Base-by-base conservation (phyloP, 78 protist species). In the Dictyostelium intermedium region DNA sequence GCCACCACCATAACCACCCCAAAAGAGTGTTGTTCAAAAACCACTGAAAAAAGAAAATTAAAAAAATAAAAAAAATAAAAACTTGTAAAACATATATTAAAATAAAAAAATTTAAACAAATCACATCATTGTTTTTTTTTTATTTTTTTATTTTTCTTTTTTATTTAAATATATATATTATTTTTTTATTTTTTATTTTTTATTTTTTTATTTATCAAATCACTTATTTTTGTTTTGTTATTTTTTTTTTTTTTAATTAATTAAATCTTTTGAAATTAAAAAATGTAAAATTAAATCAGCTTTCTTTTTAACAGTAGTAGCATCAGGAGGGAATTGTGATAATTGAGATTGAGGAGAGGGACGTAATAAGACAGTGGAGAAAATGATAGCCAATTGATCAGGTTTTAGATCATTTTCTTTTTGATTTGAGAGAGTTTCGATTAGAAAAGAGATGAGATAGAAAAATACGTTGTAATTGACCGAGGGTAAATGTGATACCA, bases 401-500 rank as follows among this genome's bases (percentile, higher is more conserved):
- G 96, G 53, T 20, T 87, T 82, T 25, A 94, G 35, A 37, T 79
- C n/a, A 35, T 87, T 95, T n/a, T 87, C 72, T 32, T 86, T 45
- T n/a, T 43, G 66, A 39, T 85, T 77, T 16, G 50, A 30, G 20
- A 95, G 14, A 1, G 83, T 79, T 81, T 96, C 97, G 14, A 70
- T 35, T n/a, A 96, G 39, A 72, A 96, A 96, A 1, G 97, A 79
- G 10, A 96, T 72, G 2, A 96, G 23, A 82, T 96, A 96, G 87
- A 79, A 91, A 66, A 96, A 96, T 37, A 91, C 92, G 25, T 79
- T 91, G 83, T 89, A 91, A 73, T 96, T 87, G 11, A 82, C 84
- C 30, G 95, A 61, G 2, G 91, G 84, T 37, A 91, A 79, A 66
- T 72, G 89, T n/a, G 89, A 82, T 16, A 83, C 91, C 53, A 92